These are phyloP conservation scores for Leishmania turanica DNA, from an alignment of 208 protist genomes.

Conservation along the genomic window DNA sequence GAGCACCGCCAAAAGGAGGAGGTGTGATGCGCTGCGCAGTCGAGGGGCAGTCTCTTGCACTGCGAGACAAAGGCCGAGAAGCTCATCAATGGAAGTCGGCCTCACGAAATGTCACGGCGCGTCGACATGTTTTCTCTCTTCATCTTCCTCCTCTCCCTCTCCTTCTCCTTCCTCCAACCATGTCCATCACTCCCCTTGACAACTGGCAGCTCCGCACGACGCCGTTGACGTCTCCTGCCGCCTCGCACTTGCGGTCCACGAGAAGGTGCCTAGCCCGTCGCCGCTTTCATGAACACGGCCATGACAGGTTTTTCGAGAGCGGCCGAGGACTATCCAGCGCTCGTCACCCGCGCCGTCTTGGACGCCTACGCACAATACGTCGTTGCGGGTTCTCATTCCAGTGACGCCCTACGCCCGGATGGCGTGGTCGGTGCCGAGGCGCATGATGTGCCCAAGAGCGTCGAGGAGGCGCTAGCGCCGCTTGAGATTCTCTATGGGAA, in stretches of 20 bases:
- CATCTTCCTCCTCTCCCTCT: not conserved
- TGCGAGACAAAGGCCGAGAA: too few species aligned
- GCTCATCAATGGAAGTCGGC: not conserved
- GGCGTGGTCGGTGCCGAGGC: not conserved
- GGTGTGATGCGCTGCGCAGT: too few species aligned
- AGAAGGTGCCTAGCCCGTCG: not conserved
- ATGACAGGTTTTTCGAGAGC: slow-evolving; percentile 10
- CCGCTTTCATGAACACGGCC: not conserved
- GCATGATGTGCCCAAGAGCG: slow-evolving; percentile 1
- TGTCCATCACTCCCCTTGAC: not conserved
- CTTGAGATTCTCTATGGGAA: slow-evolving; percentile 79
- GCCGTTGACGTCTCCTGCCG: not conserved
- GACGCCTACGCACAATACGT: slow-evolving; percentile 52
- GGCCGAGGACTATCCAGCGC: slow-evolving; percentile 33
- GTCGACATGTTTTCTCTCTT: not conserved
- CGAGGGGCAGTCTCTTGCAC: too few species aligned
- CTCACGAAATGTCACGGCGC: not conserved
- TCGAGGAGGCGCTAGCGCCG: slow-evolving; percentile 70
- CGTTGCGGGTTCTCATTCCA: not conserved
- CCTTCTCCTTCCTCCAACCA: not conserved
- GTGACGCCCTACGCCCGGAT: too few species aligned
- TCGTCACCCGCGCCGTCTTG: slow-evolving; percentile 47
- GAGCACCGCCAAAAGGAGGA: too few species aligned
- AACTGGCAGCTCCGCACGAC: not conserved
- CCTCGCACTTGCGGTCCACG: not conserved